Conservation (phyloP, 225 moss, liverwort and hornwort species). For the Marchantia paleacea region DNA sequence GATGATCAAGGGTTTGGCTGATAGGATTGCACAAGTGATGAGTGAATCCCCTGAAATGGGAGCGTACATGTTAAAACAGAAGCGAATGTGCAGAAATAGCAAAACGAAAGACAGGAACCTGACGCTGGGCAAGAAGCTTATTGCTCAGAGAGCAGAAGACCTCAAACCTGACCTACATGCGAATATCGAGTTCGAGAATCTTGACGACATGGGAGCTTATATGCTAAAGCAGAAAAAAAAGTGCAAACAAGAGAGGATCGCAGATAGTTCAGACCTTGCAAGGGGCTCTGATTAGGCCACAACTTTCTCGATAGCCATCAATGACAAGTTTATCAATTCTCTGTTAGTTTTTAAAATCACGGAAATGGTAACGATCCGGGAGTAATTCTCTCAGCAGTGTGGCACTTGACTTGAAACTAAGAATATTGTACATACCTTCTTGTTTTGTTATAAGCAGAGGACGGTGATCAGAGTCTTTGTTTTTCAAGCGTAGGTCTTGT, state of each 20-base stretch:
- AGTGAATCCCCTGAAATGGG: constrained; percentile 12
- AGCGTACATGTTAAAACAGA: constrained; percentile 4
- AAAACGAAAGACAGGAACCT: background rate
- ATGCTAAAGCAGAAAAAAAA: background rate
- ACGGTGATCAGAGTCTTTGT: no score
- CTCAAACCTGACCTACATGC: background rate
- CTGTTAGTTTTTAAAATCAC: no score
- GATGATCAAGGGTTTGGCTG: constrained; percentile 17
- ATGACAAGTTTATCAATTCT: no score
- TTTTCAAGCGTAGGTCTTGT: no score
- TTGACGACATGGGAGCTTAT: background rate
- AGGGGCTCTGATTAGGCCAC: no score
- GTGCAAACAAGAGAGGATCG: background rate
- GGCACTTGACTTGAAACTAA: no score
- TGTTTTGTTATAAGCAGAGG: no score
- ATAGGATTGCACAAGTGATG: constrained; percentile 20
- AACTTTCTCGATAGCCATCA: no score
- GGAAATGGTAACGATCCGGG: no score
- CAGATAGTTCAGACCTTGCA: background rate
- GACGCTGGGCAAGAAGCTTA: background rate
- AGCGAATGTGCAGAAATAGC: background rate
- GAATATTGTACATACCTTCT: no score
- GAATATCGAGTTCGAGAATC: background rate
- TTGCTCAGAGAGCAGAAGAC: background rate
- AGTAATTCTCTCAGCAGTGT: no score